Percentiles rank a stretch among this genome's conserved stretches.
These are phyloP conservation scores for Flaveria ramosissima DNA, from an alignment of 129 eudicot species.

Conservation along the genomic window DNA sequence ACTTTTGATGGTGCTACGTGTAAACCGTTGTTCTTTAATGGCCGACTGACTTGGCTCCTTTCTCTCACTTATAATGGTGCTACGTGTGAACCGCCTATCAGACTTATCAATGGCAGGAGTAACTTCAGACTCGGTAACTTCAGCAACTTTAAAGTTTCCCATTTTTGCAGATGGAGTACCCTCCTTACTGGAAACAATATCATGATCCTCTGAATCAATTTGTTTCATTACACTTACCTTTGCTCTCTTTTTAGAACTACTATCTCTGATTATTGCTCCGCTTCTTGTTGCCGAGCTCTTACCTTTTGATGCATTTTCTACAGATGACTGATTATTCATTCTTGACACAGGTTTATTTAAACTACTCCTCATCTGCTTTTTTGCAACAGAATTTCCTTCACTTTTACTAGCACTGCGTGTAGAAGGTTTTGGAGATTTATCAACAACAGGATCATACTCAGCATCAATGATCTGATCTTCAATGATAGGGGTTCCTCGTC, in stretches of 20 bases:
- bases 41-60: slow-evolving; percentile 26
- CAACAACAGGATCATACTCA: slow-evolving; percentile 17
- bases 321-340: slow-evolving; percentile 1
- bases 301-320: background rate
- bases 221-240: slow-evolving; percentile 17
- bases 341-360: slow-evolving; percentile 1
- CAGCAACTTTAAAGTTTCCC: slow-evolving; percentile 7
- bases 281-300: background rate
- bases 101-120: slow-evolving; percentile 26
- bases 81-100: slow-evolving; percentile 18
- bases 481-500: slow-evolving; percentile 25
- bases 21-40: slow-evolving; percentile 16
- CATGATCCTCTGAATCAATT: slow-evolving; percentile 9
- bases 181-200: slow-evolving; percentile 6
- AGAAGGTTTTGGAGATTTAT: slow-evolving; percentile 28
- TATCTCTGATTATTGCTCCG: slow-evolving; percentile 4
- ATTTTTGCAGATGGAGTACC: slow-evolving; percentile 15
- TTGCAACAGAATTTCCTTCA: slow-evolving; percentile 19
- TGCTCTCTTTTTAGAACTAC: slow-evolving; percentile 27
- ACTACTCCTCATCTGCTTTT: slow-evolving; percentile 16
- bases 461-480: slow-evolving; percentile 29
- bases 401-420: slow-evolving; percentile 32
- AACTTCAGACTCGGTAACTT: background rate
- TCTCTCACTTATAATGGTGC: slow-evolving; percentile 28
- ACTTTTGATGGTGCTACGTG: slow-evolving; percentile 31